These are phyloP conservation scores for Pelargonium cotyledonis DNA, from an alignment of 441 rosid genomes.

Conservation along the genomic window DNA sequence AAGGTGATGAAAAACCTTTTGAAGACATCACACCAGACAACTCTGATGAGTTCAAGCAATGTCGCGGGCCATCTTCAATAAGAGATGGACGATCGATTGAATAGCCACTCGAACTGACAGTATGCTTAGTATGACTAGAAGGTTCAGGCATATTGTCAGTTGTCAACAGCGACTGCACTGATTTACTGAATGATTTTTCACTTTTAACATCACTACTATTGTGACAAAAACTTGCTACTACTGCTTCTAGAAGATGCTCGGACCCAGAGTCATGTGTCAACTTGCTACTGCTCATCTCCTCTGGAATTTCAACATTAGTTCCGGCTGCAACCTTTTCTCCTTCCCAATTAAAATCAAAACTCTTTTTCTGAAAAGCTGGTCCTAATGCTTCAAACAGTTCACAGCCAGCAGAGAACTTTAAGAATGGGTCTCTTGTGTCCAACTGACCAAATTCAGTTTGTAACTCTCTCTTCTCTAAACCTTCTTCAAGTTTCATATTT, in stretches of 20 bases:
- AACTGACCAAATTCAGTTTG: constrained; percentile 33
- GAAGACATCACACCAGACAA: constrained; percentile 59
- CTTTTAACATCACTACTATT: constrained; percentile 41
- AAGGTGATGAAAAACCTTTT: constrained; percentile 62
- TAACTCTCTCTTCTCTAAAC: constrained; percentile 31
- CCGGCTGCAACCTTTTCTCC: constrained; percentile 42
- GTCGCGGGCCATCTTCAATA: constrained; percentile 37
- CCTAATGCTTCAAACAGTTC: constrained; percentile 90
- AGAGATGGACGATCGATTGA: constrained; percentile 42
- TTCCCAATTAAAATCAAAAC: constrained; percentile 34
- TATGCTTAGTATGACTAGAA: constrained; percentile 37
- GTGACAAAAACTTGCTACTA: constrained; percentile 65
- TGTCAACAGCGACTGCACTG: constrained; percentile 48
- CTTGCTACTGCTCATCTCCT: constrained; percentile 51
- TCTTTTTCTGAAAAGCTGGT: constrained; percentile 47
- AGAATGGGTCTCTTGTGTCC: constrained; percentile 32
- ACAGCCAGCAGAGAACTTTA: constrained; percentile 55
- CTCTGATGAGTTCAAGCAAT: constrained; percentile 48
- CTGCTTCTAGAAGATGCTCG: constrained; percentile 85
- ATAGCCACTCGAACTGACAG: constrained; percentile 37
- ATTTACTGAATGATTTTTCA: constrained; percentile 48
- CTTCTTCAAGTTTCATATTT: constrained; percentile 25
- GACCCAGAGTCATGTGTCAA: constrained; percentile 48
- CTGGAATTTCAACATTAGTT: constrained; percentile 35
- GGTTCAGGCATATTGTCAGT: constrained; percentile 44